Percentiles rank a stretch among this genome's conserved stretches.
These are phyloP conservation scores for Podaxis mareebaensis DNA, from an alignment of 768 basidiomycete species.

Conservation along the genomic window DNA sequence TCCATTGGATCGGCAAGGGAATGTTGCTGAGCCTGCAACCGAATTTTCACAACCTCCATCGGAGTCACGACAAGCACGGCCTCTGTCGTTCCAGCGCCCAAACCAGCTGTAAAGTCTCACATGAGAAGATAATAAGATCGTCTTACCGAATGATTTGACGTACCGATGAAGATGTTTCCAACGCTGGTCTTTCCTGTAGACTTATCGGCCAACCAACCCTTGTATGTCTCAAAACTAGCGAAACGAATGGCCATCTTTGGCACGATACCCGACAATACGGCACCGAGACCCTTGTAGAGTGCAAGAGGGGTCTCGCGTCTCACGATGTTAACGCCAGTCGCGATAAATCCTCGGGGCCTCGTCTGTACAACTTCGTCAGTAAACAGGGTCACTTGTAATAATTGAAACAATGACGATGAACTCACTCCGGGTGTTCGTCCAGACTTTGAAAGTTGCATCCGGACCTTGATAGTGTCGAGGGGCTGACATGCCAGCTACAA, in stretches of 20 bases:
- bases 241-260: slow-evolving; percentile 99
- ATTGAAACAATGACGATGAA: slow-evolving; percentile 23
- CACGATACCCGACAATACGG: slow-evolving; percentile 94
- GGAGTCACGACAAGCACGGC: slow-evolving; percentile 94
- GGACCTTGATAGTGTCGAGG: slow-evolving; percentile 98
- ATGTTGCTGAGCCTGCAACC: slow-evolving; percentile 96
- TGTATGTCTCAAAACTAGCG: slow-evolving; percentile 96
- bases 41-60: slow-evolving; percentile 99
- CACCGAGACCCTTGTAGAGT: slow-evolving; percentile 96
- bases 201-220: slow-evolving; percentile 73
- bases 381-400: not conserved
- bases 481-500: slow-evolving; percentile 81
- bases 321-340: slow-evolving; percentile 87
- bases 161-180: slow-evolving; percentile 85
- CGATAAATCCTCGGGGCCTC: slow-evolving; percentile 89
- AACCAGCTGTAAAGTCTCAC: slow-evolving; percentile 61
- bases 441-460: slow-evolving; percentile 96
- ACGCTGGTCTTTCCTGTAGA: slow-evolving; percentile 78
- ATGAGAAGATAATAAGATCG: slow-evolving; percentile 5
- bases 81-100: slow-evolving; percentile 95
- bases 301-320: slow-evolving; percentile 92
- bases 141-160: slow-evolving; percentile 24
- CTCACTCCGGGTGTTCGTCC: slow-evolving; percentile 80
- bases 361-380: slow-evolving; percentile 51
- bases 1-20: slow-evolving; percentile 96